Evolutionary conservation across 2,329 filamentous ascomycete genomes (phyloP).

Genomic region (Penicillium rolfsii): DNA sequence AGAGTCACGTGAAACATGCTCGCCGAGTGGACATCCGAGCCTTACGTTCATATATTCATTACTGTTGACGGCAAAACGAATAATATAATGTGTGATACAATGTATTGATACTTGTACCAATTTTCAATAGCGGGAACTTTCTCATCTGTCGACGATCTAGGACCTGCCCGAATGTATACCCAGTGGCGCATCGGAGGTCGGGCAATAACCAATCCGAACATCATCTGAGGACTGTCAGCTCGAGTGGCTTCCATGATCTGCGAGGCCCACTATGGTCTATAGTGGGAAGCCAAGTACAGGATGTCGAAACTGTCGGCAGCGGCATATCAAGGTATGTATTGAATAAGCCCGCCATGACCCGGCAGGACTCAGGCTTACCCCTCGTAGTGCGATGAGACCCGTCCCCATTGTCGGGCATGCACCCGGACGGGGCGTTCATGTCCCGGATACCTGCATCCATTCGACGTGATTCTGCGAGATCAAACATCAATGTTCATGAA

Average conservation of each 20-base stretch:
- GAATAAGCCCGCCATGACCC: neutral
- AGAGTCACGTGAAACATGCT: constrained; percentile 2
- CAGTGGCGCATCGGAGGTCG: neutral
- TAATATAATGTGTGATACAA: neutral
- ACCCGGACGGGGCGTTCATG: constrained; percentile 33
- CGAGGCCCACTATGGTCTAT: constrained; percentile 29
- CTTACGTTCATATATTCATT: neutral
- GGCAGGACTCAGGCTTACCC: neutral
- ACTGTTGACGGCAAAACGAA: neutral
- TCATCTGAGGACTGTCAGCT: neutral
- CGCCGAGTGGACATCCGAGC: neutral
- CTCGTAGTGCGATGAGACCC: constrained; percentile 36
- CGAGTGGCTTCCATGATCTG: neutral
- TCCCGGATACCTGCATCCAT: constrained; percentile 35
- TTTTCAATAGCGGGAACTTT: neutral
- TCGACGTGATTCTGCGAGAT: constrained; percentile 35
- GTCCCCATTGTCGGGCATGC: constrained; percentile 36
- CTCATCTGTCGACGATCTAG: neutral
- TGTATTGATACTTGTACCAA: neutral
- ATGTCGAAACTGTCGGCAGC: constrained; percentile 34
- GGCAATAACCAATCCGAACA: neutral
- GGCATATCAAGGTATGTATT: constrained; percentile 35
- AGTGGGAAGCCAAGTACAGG: constrained; percentile 34
- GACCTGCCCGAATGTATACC: neutral
- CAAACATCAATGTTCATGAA: constrained; percentile 26